Conservation (phyloP, 2,329 filamentous ascomycete genomes). For the Cercospora zeina region DNA sequence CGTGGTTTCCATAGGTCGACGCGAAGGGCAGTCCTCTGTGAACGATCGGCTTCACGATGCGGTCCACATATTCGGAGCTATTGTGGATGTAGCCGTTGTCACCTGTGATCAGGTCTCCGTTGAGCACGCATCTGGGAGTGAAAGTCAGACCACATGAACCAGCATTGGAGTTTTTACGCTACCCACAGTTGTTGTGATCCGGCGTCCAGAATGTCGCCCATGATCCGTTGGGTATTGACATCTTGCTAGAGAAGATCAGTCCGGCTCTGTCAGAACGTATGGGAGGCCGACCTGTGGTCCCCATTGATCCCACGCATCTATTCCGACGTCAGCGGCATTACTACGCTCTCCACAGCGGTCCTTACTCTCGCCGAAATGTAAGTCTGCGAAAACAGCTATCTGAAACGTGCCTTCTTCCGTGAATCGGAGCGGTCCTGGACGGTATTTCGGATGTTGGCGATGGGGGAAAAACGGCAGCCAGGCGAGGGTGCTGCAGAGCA, state of each 20-base stretch:
- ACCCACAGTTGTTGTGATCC: conserved; percentile 64
- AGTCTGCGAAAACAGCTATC: conserved; percentile 64
- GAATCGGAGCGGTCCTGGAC: conserved; percentile 31
- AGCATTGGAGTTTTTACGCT: too few species aligned
- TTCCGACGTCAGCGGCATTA: conserved; percentile 42
- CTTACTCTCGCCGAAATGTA: conserved; percentile 66
- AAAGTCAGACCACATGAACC: not conserved
- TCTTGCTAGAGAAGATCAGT: conserved; percentile 51
- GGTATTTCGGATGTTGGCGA: not conserved
- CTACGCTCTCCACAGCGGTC: conserved; percentile 38
- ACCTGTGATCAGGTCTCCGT: conserved; percentile 68
- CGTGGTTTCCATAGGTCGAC: conserved; percentile 71
- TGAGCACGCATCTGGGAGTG: not conserved
- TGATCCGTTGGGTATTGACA: conserved; percentile 57
- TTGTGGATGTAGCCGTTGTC: conserved; percentile 61
- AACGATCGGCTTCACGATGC: conserved; percentile 60
- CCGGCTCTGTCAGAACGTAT: too few species aligned
- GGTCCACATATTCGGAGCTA: conserved; percentile 59
- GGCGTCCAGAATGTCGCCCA: conserved; percentile 58
- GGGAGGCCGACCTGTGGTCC: conserved; percentile 29
- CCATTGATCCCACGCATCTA: conserved; percentile 42
- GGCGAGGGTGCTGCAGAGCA: not conserved
- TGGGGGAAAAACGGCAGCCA: not conserved
- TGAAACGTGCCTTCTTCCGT: conserved; percentile 46
- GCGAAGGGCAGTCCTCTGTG: conserved; percentile 61